These are phyloP conservation scores for Fistulinella prunicolor DNA, from an alignment of 768 basidiomycete species.

Conservation along the genomic window DNA sequence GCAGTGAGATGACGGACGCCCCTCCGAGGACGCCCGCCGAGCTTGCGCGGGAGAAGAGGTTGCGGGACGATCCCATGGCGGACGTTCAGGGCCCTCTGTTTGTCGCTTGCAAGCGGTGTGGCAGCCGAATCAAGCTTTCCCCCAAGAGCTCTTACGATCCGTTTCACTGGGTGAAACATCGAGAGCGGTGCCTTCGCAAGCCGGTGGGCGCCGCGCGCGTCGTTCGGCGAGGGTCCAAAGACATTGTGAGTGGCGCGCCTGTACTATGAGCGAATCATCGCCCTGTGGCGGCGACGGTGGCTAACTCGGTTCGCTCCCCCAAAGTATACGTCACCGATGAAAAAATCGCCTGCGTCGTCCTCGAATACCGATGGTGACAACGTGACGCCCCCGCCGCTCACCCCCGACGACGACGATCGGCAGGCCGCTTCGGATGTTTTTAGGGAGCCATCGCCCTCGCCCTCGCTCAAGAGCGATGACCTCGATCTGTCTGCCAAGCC, in stretches of 20 bases:
- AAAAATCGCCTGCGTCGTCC: slow-evolving; percentile 28
- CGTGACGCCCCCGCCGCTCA: slow-evolving; percentile 35
- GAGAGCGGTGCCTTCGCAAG: slow-evolving; percentile 55
- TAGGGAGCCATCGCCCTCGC: slow-evolving; percentile 23
- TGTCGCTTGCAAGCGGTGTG: slow-evolving; percentile 57
- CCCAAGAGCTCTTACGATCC: slow-evolving; percentile 63
- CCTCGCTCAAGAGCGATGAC: slow-evolving; percentile 22
- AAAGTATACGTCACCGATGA: slow-evolving; percentile 19
- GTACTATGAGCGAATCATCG: no score
- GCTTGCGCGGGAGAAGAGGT: slow-evolving; percentile 47
- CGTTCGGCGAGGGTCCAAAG: slow-evolving; percentile 19
- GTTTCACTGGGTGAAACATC: slow-evolving; percentile 66
- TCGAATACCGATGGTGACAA: slow-evolving; percentile 31
- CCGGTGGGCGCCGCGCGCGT: slow-evolving; percentile 21
- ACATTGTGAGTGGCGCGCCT: slow-evolving; percentile 18
- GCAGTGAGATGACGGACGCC: slow-evolving; percentile 21
- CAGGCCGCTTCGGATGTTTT: slow-evolving; percentile 18
- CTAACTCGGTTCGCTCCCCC: slow-evolving; percentile 3
- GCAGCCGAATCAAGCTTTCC: slow-evolving; percentile 59
- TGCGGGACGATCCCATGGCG: slow-evolving; percentile 53
- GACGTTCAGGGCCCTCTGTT: slow-evolving; percentile 48
- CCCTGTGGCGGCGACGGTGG: not conserved
- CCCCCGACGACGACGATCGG: slow-evolving; percentile 34
- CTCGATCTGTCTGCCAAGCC: slow-evolving; percentile 15
- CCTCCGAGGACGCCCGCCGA: slow-evolving; percentile 41